These are phyloP conservation scores for Psilocybe subaeruginosa DNA, from an alignment of 768 basidiomycete genomes.

Conservation along the genomic window DNA sequence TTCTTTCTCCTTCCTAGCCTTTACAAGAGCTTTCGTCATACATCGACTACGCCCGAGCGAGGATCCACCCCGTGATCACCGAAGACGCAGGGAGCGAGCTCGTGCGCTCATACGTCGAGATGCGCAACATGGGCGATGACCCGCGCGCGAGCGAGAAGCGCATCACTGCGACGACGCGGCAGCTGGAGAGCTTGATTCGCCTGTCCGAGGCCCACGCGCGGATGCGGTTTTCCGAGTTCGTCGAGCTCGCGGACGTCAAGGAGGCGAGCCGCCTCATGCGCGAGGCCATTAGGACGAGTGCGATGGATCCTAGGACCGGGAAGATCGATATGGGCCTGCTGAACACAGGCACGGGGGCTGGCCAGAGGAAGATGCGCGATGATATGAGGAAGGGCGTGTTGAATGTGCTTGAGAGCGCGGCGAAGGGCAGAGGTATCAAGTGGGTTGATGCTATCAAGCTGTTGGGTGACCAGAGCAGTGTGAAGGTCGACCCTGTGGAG, in stretches of 20 bases:
- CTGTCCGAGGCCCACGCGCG: constrained; percentile 95
- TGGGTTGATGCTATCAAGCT: constrained; percentile 84
- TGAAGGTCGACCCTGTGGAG: constrained; percentile 78
- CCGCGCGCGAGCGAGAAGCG: constrained; percentile 87
- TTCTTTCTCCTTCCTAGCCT: constrained; percentile 52
- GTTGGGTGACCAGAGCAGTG: constrained; percentile 82
- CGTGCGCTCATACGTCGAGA: constrained; percentile 87
- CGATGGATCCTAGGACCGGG: constrained; percentile 95
- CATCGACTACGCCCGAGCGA: constrained; percentile 89
- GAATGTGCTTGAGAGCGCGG: constrained; percentile 56
- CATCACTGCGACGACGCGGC: constrained; percentile 97
- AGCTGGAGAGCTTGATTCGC: constrained; percentile 96
- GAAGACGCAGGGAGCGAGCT: constrained; percentile 86
- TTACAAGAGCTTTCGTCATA: constrained; percentile 91
- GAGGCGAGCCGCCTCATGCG: constrained; percentile 96
- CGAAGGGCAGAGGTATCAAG: constrained; percentile 61
- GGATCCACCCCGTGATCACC: constrained; percentile 84
- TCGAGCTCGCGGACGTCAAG: constrained; percentile 84
- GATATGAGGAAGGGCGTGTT: constrained; percentile 88
- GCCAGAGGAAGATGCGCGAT: constrained; percentile 84
- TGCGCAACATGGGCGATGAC: constrained; percentile 91
- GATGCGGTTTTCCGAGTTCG: constrained; percentile 90
- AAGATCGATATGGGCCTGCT: constrained; percentile 97
- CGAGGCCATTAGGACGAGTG: constrained; percentile 92
- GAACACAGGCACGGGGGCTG: constrained; percentile 89